phyloP scores from a whole-genome alignment of 768 basidiomycete species.

The Boletus reticuloceps region DNA sequence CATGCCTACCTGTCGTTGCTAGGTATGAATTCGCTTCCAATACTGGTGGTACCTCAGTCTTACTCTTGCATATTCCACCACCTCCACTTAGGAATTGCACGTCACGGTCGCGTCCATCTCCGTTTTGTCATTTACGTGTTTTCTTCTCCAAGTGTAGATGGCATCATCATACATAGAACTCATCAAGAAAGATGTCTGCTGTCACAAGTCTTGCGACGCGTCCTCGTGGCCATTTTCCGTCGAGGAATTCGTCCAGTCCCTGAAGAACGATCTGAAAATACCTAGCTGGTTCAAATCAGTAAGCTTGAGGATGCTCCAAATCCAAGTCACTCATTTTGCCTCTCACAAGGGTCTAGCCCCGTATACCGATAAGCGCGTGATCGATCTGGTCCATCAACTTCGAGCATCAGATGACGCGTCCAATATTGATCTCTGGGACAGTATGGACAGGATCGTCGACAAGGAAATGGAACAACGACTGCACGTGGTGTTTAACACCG shows the following conservation, averaged over 20 bases:
- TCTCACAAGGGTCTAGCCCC: neutral
- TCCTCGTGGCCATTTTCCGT: neutral
- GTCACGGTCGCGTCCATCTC: too few relatives aligned
- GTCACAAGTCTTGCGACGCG: neutral
- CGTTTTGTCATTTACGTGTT: neutral
- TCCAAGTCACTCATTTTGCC: neutral
- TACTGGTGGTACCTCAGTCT: too few relatives aligned
- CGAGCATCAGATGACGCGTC: neutral
- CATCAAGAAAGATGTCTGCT: neutral
- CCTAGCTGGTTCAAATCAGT: constrained; percentile 3
- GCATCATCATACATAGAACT: neutral
- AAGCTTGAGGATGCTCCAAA: neutral
- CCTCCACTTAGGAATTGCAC: neutral
- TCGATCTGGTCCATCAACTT: neutral
- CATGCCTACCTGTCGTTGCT: neutral
- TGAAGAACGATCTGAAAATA: neutral
- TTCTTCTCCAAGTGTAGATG: neutral
- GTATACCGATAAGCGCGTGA: neutral
- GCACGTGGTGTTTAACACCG: neutral
- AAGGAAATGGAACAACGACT: neutral
- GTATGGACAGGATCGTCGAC: neutral
- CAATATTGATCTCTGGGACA: neutral
- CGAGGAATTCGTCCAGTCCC: neutral
- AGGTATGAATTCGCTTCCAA: neutral
- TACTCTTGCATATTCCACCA: neutral